A percentile compares a stretch with the other conserved stretches of the same genome.
Evolutionary conservation across 768 basidiomycete species (phyloP).

Genomic region (Cystobasidium onofrii): DNA sequence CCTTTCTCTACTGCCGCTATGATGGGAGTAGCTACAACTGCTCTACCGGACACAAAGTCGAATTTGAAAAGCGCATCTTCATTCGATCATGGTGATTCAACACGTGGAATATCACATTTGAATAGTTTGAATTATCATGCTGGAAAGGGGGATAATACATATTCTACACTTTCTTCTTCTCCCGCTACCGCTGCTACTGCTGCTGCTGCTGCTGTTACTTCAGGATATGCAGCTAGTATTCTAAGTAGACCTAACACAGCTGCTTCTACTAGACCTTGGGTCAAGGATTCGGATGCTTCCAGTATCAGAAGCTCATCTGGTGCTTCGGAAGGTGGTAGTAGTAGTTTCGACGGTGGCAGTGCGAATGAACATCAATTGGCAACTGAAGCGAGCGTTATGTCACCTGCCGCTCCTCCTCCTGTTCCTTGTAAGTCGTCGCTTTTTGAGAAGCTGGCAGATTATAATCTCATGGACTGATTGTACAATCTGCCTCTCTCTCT

Average conservation of each 20-base stretch:
- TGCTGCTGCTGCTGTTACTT: no score
- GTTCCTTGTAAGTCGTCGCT: conserved; percentile 18
- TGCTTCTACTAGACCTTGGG: conserved; percentile 11
- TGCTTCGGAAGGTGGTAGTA: background rate
- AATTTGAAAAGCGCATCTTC: no score
- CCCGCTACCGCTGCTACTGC: no score
- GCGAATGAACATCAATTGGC: background rate
- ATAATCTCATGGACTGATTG: no score
- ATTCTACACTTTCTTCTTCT: background rate
- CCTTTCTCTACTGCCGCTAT: no score
- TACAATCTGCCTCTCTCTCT: no score
- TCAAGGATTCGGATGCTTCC: background rate
- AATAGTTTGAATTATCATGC: background rate
- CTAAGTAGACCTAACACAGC: background rate
- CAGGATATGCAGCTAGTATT: background rate
- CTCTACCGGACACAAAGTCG: no score
- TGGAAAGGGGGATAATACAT: background rate
- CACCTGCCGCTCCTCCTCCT: conserved; percentile 7
- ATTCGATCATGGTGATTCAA: no score
- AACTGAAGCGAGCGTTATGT: conserved; percentile 5
- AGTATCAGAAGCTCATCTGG: conserved; percentile 4
- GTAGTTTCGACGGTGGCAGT: background rate
- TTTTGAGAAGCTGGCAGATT: background rate
- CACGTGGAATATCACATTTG: background rate
- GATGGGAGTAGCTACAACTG: no score